Evolutionary conservation across 768 basidiomycete genomes (phyloP), one percentile per base, ranked within the genome.

Genomic region (Pleurotus platypus): DNA sequence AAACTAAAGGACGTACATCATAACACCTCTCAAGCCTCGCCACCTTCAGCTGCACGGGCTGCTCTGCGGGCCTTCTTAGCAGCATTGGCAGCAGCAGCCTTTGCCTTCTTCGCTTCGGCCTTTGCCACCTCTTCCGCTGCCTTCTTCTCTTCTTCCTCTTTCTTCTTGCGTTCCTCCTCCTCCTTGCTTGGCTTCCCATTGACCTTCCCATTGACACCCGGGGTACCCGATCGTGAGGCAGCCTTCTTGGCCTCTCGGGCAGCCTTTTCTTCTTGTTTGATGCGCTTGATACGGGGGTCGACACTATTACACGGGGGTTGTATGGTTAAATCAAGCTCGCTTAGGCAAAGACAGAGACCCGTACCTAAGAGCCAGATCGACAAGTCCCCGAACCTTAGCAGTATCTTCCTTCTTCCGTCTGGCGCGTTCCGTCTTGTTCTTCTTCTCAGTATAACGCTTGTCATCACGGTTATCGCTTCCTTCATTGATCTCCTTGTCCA

Each of bases 381-480:
- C 94, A 22, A 99, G 77, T 24, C 77, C 77, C 54, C 96, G 87
- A 26, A 98, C 72, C 64, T 94, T 90, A 11, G 93, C 89, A 46
- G 84, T 98, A 73, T 99, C 96, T 64, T 97, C 96, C 80, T 97
- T 97, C 80, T 99, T 99, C 69, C 92, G 80, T 57, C 94, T 83
- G 11, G 94, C 92, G 35, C 96, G 94, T 75, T 99, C 96, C 4
- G 91, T 75, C 74, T 97, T 98, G 85, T 99, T 99, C 82, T 99
- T 99, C 81, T 98, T 98, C 76, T 98, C 96, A 15, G 93, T 94
- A 76, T 95, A 97, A 27, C 96, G 89, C 75, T 98, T 98, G 72
- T 99, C 96, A 71, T 98, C 96, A 57, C 96, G 96, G 68, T 82
- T 92, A 70, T 98, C 96, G 60, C 90, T 92, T 9, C 96, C 96